Evolutionary conservation across 257 asterid genomes (phyloP).

Genomic region (Gentiana macrophylla): DNA sequence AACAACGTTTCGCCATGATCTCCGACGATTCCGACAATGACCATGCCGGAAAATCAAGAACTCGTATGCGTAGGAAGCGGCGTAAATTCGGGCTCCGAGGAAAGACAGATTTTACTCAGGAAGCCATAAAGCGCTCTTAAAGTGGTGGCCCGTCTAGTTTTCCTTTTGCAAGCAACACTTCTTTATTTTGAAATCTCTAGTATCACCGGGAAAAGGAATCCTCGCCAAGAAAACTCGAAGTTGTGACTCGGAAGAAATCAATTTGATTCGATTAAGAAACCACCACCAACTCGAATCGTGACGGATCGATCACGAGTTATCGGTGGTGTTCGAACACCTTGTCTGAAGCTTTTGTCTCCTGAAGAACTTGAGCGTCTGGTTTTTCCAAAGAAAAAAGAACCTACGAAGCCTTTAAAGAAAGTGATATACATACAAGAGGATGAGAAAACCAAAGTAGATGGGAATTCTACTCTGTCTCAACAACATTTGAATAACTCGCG

Average conservation of each 20-base stretch:
- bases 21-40: slow-evolving; percentile 68
- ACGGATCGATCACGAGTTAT: slow-evolving; percentile 59
- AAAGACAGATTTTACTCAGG: slow-evolving; percentile 33
- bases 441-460: slow-evolving; percentile 21
- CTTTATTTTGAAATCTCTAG: slow-evolving; percentile 53
- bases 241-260: slow-evolving; percentile 17
- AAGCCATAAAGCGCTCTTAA: slow-evolving; percentile 29
- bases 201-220: slow-evolving; percentile 22
- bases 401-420: slow-evolving; percentile 33
- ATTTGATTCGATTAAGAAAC: slow-evolving; percentile 14
- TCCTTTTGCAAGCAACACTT: slow-evolving; percentile 37
- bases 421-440: slow-evolving; percentile 47
- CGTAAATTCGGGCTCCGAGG: slow-evolving; percentile 36
- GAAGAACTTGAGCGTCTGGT: slow-evolving; percentile 78
- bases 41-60: slow-evolving; percentile 35
- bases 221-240: slow-evolving; percentile 11
- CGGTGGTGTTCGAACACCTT: slow-evolving; percentile 66
- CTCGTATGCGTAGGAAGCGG: slow-evolving; percentile 71
- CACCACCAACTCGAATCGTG: slow-evolving; percentile 50
- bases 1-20: slow-evolving; percentile 45
- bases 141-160: slow-evolving; percentile 70
- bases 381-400: slow-evolving; percentile 37
- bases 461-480: slow-evolving; percentile 28
- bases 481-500: slow-evolving; percentile 29
- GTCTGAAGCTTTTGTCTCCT: slow-evolving; percentile 71